Percentiles rank a stretch among this genome's conserved stretches.
These are phyloP conservation scores for Dalechampia spathulata DNA, from an alignment of 441 rosid genomes.

Conservation along the genomic window DNA sequence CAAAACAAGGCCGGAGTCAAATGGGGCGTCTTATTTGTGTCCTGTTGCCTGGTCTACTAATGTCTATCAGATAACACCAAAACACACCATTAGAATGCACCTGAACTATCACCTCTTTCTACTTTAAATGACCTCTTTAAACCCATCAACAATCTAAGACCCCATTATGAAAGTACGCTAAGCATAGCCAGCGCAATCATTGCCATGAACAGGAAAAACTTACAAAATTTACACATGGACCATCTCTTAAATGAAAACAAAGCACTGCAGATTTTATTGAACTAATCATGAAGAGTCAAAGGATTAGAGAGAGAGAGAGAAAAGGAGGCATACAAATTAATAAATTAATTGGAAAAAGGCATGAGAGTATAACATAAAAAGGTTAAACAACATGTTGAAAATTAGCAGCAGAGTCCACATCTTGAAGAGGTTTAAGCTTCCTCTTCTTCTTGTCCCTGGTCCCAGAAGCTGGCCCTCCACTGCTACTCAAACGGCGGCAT, in stretches of 20 bases:
- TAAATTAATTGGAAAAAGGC: neutral
- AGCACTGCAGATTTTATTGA: neutral
- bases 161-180: conserved; percentile 7
- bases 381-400: conserved; percentile 18
- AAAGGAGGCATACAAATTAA: neutral
- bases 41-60: neutral
- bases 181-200: neutral
- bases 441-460: conserved; percentile 37
- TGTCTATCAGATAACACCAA: conserved; percentile 1
- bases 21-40: too few species aligned
- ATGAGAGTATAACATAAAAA: too few species aligned
- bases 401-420: conserved; percentile 24
- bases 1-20: too few species aligned
- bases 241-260: neutral
- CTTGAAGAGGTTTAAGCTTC: conserved; percentile 37
- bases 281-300: neutral
- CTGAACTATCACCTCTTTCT: neutral
- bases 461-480: conserved; percentile 29
- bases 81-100: neutral
- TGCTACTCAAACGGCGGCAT: conserved; percentile 1
- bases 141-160: conserved; percentile 4
- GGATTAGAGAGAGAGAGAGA: neutral
- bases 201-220: conserved; percentile 1
- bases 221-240: conserved; percentile 1
- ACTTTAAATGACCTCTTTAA: conserved; percentile 10